Base-by-base conservation (phyloP, 2,329 filamentous ascomycete species). In the Cercospora sp. region DNA sequence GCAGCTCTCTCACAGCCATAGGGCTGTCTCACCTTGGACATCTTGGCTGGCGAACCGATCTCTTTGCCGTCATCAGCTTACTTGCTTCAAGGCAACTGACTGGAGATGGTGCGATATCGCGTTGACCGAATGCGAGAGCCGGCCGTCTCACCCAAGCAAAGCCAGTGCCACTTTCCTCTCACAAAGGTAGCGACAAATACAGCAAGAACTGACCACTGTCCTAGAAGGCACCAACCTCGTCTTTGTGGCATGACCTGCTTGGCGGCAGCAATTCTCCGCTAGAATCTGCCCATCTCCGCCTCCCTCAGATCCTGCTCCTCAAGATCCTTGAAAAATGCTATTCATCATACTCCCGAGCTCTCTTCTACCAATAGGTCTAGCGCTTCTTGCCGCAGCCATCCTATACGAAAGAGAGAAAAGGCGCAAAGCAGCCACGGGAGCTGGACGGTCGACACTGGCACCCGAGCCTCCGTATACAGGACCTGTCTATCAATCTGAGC, bases 401-500 rank as follows among this genome's bases (percentile, higher is more conserved):
- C 49, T 53, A 53, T 26, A 53, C 24, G 18, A 3, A 26, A 28
- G 49, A 58, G 28, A 26, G 3, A 59, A 24, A 37, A 32, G 37
- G 16, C 30, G 28, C n/a, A 12, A 32, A 12, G 18, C 30, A 32
- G 16, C 28, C 21, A 34, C 21, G 55, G 49, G 18, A 34, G 28
- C 55, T n/a, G 9, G n/a, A 30, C 13, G 10, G 30, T 45, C 30
- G 9, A 8, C 18, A n/a, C 57, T 32, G 24, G 5, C 10, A 21
- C 62, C 62, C 13, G 53, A 58, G 24, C 62, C 53, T 32, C 53
- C 53, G 4, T 65, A 65, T 37, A 58, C 12, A 9, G 62, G 62
- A 10, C 51, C 24, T 16, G 34, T 65, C 24, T 65, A 30, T 24
- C 30, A 26, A 12, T 16, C 51, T 24, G 26, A 21, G 16, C 32